Evolutionary conservation across 179 eudicot genomes (phyloP).

Genomic region (Amaranthus tricolor): DNA sequence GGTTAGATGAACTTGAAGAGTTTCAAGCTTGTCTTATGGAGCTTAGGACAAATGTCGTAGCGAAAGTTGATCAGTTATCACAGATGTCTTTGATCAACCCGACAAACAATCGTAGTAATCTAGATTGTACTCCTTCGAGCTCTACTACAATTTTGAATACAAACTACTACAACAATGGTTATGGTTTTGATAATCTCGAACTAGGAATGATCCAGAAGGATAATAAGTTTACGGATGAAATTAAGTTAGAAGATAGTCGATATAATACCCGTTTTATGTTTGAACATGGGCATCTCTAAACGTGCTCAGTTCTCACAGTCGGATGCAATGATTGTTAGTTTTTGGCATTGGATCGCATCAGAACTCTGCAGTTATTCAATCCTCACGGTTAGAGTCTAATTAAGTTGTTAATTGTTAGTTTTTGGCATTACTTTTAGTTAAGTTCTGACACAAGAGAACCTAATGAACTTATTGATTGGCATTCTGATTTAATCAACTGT

Average conservation of each 20-base stretch:
- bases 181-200: neutral
- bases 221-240: constrained; percentile 2
- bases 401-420: neutral
- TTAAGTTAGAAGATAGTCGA: neutral
- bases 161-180: neutral
- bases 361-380: neutral
- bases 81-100: neutral
- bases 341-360: neutral
- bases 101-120: neutral
- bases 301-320: neutral
- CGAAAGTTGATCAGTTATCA: constrained; percentile 9
- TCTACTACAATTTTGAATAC: neutral
- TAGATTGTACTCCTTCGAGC: neutral
- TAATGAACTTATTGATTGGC: no score
- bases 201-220: neutral
- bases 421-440: neutral
- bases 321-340: neutral
- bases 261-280: neutral
- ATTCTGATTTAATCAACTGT: no score
- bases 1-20: constrained; percentile 23
- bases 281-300: neutral
- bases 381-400: neutral
- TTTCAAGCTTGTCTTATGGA: constrained; percentile 11
- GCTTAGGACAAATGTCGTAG: constrained; percentile 15
- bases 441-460: neutral